Conservation (phyloP, 2,329 filamentous ascomycete genomes). For the Hymenotorrendiella dingleyae region DNA sequence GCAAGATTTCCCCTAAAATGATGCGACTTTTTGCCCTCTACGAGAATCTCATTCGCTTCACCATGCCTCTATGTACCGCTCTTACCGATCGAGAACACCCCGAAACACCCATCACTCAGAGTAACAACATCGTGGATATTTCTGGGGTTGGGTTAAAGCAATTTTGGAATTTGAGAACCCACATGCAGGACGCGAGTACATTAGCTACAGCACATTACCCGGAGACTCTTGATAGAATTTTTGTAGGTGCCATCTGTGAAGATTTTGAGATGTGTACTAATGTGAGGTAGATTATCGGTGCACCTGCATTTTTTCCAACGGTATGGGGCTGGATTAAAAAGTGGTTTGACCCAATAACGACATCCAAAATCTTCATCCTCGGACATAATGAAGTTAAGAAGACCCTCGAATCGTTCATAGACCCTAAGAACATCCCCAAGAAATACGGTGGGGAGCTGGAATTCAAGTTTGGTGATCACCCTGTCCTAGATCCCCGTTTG, state of each 20-base stretch:
- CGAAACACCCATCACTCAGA: constrained; percentile 82
- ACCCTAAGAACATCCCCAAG: constrained; percentile 76
- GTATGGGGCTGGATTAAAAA: constrained; percentile 94
- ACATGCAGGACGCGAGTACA: constrained; percentile 89
- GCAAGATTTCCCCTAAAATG: constrained; percentile 66
- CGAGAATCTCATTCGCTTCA: constrained; percentile 85
- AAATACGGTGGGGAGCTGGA: constrained; percentile 84
- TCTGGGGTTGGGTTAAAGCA: constrained; percentile 81
- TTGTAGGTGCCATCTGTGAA: no score
- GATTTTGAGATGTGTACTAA: constrained; percentile 1
- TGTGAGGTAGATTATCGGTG: constrained; percentile 65
- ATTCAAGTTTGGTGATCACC: constrained; percentile 71
- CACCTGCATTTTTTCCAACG: constrained; percentile 84
- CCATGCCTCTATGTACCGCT: constrained; percentile 76
- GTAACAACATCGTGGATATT: constrained; percentile 93
- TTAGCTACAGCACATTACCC: constrained; percentile 92
- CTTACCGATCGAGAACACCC: constrained; percentile 65
- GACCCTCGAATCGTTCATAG: constrained; percentile 76
- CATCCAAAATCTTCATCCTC: constrained; percentile 94
- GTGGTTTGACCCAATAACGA: constrained; percentile 91
- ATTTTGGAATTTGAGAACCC: constrained; percentile 89
- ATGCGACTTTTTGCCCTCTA: constrained; percentile 87
- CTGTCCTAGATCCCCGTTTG: constrained; percentile 62
- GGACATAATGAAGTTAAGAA: constrained; percentile 64
- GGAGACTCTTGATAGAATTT: constrained; percentile 82